Conservation (phyloP, 2,329 filamentous ascomycete species). For the Aureobasidium musti region DNA sequence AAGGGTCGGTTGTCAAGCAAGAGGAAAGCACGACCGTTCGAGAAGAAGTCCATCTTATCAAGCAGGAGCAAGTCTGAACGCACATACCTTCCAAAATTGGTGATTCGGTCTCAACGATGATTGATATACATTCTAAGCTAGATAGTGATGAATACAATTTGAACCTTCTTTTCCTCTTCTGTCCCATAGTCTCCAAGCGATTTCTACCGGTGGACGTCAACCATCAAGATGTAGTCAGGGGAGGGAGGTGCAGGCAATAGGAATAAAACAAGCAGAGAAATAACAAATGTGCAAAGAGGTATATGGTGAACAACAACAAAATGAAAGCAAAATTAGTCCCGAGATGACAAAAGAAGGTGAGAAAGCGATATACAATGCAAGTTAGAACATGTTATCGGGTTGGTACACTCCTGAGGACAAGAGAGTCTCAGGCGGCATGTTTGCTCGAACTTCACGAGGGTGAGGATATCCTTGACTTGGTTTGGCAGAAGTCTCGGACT, state of each 20-base stretch:
- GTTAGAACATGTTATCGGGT: conserved; percentile 27
- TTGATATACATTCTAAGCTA: conserved; percentile 21
- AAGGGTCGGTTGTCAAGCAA: no score
- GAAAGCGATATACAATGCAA: background rate
- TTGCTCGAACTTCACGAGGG: conserved; percentile 42
- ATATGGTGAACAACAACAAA: background rate
- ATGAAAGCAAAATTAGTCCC: background rate
- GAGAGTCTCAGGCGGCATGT: conserved; percentile 50
- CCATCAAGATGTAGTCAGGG: background rate
- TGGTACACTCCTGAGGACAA: conserved; percentile 48
- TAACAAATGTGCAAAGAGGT: background rate
- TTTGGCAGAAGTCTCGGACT: conserved; percentile 38
- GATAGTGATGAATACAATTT: background rate
- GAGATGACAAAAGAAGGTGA: conserved; percentile 8
- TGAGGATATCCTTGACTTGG: conserved; percentile 41
- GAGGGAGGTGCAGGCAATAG: background rate
- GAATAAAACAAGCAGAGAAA: background rate
- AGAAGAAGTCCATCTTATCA: background rate
- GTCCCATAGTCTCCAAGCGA: background rate
- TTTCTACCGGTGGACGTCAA: background rate
- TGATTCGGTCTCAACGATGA: background rate
- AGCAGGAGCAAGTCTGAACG: background rate
- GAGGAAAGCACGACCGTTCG: no score
- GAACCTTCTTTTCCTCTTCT: background rate
- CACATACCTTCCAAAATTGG: background rate